Evolutionary conservation across 805 yeast species (phyloP), one percentile per base, ranked within the genome.

Genomic region (Yarrowia sp.): DNA sequence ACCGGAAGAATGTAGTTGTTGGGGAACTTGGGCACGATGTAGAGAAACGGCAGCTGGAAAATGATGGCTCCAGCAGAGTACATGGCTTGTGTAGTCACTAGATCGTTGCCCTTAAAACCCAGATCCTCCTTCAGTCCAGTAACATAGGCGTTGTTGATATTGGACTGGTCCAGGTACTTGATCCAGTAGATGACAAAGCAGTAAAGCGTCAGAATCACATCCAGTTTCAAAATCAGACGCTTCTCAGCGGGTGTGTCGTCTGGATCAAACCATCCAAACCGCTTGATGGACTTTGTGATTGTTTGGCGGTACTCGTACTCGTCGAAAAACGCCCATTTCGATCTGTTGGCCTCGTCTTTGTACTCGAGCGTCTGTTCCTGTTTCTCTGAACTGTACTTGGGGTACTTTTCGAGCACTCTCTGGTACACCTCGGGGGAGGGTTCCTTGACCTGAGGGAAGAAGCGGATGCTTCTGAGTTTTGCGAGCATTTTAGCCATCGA

Each of bases 211-310:
- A 83, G 69, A 14, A 62, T 31, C 10, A 82, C 63, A 67, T 85
- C 90, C 38, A 85, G 68, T 67, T 85, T 85, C 64, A 74, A 70
- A 13, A 83, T 69, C 32, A 83, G 70, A 19, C 72, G 73, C 38
- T 78, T 75, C 55, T 78, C 81, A 1, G 78, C 82, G 68, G 79
- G 75, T 1, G 86, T 73, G 38, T 80, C 81, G 49, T 73, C 77
- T 18, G 78, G 79, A 44, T 78, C 77, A 65, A 78, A 83, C 87
- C 87, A 84, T 53, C 32, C 32, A 31, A 46, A 46, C 62, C 74
- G n/a, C n/a, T n/a, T n/a, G n/a, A n/a, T n/a, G n/a, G n/a, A n/a
- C n/a, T n/a, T n/a, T n/a, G n/a, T n/a, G n/a, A n/a, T n/a, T n/a
- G n/a, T n/a, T n/a, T n/a, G n/a, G n/a, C n/a, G n/a, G n/a, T n/a